These are phyloP conservation scores for Rubia tinctorum DNA, from an alignment of 305 asterid genomes.

Conservation along the genomic window DNA sequence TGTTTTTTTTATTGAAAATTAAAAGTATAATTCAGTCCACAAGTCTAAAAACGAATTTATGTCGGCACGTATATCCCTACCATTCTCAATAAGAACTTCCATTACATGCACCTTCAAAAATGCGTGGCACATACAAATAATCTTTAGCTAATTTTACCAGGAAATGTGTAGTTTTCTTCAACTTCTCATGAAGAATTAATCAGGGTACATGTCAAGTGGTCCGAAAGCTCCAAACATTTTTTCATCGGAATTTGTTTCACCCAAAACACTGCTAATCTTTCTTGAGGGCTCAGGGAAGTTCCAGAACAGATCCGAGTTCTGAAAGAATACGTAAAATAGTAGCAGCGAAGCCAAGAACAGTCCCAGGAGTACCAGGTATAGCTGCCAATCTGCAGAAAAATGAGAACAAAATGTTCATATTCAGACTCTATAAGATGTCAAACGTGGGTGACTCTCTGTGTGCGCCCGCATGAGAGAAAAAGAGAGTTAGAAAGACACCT, in stretches of 20 bases:
- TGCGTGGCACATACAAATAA: not conserved
- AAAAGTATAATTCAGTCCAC: too few species aligned
- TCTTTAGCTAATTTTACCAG: not conserved
- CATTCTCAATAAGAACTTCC: not conserved
- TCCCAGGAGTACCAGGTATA: constrained; percentile 75
- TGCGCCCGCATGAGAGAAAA: not conserved
- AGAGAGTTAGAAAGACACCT: constrained; percentile 37
- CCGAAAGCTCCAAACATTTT: constrained; percentile 43
- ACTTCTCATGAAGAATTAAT: not conserved
- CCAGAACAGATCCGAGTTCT: constrained; percentile 91
- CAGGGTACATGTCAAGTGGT: constrained; percentile 36
- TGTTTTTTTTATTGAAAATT: too few species aligned
- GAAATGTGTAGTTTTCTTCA: not conserved
- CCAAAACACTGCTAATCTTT: constrained; percentile 43
- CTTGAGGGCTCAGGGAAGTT: constrained; percentile 70
- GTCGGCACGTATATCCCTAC: not conserved
- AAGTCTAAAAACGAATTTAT: not conserved
- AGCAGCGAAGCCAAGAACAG: constrained; percentile 74
- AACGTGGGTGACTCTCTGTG: not conserved
- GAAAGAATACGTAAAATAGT: constrained; percentile 72
- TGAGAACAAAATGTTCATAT: not conserved
- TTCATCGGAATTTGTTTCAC: constrained; percentile 44
- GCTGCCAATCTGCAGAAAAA: constrained; percentile 81
- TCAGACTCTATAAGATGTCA: constrained; percentile 7
- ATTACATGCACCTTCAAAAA: not conserved